phyloP scores from a whole-genome alignment of 352 stramenopile genomes.

The Thalassiosira ordinaria region DNA sequence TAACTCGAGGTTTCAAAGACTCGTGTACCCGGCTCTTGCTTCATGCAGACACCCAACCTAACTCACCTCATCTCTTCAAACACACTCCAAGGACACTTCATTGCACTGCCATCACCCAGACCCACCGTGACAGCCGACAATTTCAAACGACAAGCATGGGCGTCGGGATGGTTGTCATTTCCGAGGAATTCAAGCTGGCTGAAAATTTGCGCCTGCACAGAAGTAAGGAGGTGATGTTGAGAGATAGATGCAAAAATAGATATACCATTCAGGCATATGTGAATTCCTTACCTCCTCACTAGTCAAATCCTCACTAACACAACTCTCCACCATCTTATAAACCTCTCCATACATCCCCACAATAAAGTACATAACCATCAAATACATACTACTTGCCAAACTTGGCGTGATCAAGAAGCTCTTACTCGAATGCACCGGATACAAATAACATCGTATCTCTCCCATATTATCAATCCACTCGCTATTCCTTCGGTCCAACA shows the following conservation, averaged over 20 bases:
- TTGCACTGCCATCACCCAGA: constrained; percentile 85
- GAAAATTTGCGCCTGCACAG: constrained; percentile 91
- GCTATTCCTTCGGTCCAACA: constrained; percentile 88
- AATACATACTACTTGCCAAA: constrained; percentile 95
- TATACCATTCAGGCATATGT: neutral
- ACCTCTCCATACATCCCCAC: constrained; percentile 93
- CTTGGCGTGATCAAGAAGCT: constrained; percentile 95
- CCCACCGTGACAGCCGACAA: constrained; percentile 88
- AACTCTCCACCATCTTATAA: constrained; percentile 95
- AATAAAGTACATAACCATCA: constrained; percentile 97
- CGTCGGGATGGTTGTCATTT: constrained; percentile 94
- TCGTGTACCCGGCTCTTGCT: no score
- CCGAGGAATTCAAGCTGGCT: constrained; percentile 94
- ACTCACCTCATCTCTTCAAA: constrained; percentile 83
- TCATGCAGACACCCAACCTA: no score
- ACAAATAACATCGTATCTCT: constrained; percentile 94
- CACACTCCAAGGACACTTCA: constrained; percentile 92
- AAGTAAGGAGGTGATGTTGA: constrained; percentile 14
- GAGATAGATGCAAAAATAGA: no score
- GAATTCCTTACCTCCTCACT: constrained; percentile 88
- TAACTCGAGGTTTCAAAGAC: no score
- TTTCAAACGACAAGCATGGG: constrained; percentile 94
- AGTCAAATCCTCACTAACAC: constrained; percentile 96
- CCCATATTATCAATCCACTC: constrained; percentile 90
- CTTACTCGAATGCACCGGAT: constrained; percentile 95